Evolutionary conservation across 1,284 basidiomycete species (phyloP), one percentile per base, ranked within the genome.

Genomic region (Cystobasidiaceae sp.): DNA sequence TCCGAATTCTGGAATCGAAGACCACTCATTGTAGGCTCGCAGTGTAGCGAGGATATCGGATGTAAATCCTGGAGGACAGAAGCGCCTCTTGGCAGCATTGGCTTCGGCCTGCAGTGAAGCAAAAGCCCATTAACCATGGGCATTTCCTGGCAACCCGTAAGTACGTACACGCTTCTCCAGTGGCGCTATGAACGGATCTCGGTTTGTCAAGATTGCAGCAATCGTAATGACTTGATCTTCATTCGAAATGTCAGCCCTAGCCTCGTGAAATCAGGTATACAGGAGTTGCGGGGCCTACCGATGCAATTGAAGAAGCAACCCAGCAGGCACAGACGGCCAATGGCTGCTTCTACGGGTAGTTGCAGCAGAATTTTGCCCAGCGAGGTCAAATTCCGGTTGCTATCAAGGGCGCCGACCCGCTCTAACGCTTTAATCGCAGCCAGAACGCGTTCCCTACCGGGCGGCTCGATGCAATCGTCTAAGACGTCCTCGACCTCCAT

Each of bases 301-400:
- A 93, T 78, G 69, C 90, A 92, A 70, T 84, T 83, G 78, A 93
- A 91, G 51, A 91, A 82, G 1, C 86, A 84, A 0, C 83, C 89
- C 0, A 93, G 80, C 5, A 92, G 93, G 82, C 87, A 93, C 62
- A 89, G 85, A 81, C 96, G 97, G 39, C 85, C 90, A 21, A 97
- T 81, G 46, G 90, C 83, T n/a, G 94, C 79, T 77, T 97, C 93
- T 23, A 96, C 80, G 1, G 93, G 93, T 28, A 97, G 81, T 76
- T 86, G 83, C 3, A 88, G 82, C 75, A 94, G 84, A 76, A 94
- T 86, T 69, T 83, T 81, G 2, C 93, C 93, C 3, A 97, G 80
- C 6, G 92, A 84, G 0, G 92, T 96, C 54, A 96, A 34, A 19
- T 23, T 76, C 2, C 83, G 84, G 33, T 84, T 79, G 17, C 79